Evolutionary conservation across 2,329 filamentous ascomycete genomes (phyloP).

Genomic region (Penicillium sp.): DNA sequence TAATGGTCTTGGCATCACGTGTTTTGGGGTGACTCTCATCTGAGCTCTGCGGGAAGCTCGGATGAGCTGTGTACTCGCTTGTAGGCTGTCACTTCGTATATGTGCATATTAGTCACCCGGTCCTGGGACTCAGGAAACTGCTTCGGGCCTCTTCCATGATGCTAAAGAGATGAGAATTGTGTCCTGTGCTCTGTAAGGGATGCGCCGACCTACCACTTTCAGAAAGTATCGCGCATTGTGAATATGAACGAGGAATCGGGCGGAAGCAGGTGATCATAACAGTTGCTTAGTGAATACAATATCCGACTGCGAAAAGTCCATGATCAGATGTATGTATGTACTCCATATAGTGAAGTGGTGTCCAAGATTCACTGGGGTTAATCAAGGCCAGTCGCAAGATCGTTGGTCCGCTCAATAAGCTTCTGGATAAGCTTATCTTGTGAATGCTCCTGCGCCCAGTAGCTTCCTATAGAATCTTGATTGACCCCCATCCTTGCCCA

Average conservation of each 20-base stretch:
- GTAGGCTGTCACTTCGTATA: slow-evolving; percentile 17
- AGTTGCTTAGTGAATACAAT: not conserved
- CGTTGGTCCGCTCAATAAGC: too few species aligned
- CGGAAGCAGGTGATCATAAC: not conserved
- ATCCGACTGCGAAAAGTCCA: not conserved
- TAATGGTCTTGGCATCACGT: too few species aligned
- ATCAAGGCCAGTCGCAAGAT: too few species aligned
- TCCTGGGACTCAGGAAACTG: slow-evolving; percentile 12
- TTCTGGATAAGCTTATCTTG: too few species aligned
- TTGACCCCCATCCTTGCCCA: too few species aligned
- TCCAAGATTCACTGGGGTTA: too few species aligned
- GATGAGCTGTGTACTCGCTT: slow-evolving; percentile 16
- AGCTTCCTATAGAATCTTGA: too few species aligned
- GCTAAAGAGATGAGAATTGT: not conserved
- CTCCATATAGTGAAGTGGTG: too few species aligned
- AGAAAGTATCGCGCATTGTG: not conserved
- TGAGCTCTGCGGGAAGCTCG: too few species aligned
- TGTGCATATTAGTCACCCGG: slow-evolving; percentile 15
- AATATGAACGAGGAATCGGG: not conserved
- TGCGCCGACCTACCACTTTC: not conserved
- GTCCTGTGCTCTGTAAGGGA: not conserved
- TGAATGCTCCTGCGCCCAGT: too few species aligned
- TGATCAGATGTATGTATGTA: not conserved
- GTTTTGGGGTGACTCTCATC: too few species aligned
- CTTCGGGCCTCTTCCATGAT: slow-evolving; percentile 18